Percentiles rank a stretch among this genome's conserved stretches.
These are phyloP conservation scores for Kuraishia piskuri DNA, from an alignment of 805 yeast species.

Conservation along the genomic window DNA sequence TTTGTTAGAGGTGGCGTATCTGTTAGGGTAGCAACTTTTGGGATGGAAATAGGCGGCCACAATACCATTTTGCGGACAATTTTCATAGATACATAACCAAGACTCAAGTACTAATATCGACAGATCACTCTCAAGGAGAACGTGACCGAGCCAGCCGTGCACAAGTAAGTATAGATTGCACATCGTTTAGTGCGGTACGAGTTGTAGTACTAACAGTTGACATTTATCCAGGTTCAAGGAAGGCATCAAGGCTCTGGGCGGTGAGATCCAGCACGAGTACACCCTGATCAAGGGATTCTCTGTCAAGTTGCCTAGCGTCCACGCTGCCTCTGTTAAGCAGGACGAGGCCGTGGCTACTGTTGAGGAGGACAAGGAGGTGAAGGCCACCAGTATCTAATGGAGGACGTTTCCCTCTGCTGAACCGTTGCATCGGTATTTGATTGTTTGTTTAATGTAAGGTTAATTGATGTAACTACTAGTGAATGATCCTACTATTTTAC, in stretches of 20 bases:
- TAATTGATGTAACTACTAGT: no score
- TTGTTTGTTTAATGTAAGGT: neutral
- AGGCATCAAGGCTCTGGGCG: conserved; percentile 44
- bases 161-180: conserved; percentile 12
- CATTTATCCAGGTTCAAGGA: conserved; percentile 31
- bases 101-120: neutral
- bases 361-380: conserved; percentile 65
- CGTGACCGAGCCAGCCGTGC: conserved; percentile 22
- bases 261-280: conserved; percentile 52
- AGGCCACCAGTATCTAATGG: conserved; percentile 20
- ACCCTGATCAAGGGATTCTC: conserved; percentile 60
- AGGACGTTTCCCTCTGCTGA: neutral
- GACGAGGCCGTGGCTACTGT: conserved; percentile 46
- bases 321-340: conserved; percentile 34
- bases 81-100: no score
- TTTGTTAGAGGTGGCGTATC: no score
- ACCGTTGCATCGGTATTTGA: neutral
- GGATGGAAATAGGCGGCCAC: no score
- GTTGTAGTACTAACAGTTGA: neutral
- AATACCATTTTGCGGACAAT: no score
- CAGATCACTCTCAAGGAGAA: conserved; percentile 31
- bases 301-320: conserved; percentile 47
- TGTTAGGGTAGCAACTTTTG: no score
- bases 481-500: no score
- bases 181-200: conserved; percentile 19